phyloP scores from a whole-genome alignment of 2,329 filamentous ascomycete species.

The Claviceps sp. region DNA sequence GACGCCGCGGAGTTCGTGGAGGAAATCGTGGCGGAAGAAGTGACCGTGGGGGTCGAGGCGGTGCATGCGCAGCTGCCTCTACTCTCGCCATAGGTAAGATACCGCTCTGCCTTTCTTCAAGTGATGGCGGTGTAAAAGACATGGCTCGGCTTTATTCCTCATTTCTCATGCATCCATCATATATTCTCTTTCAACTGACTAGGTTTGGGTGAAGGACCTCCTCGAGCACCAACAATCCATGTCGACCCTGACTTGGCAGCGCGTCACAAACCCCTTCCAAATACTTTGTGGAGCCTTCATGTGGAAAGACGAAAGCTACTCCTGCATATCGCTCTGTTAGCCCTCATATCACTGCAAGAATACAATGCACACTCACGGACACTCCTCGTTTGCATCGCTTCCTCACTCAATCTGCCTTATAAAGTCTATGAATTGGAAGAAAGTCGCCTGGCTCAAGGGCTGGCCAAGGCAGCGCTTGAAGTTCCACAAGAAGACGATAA shows the following conservation, averaged over 20 bases:
- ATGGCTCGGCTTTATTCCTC: neutral
- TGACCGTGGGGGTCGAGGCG: constrained; percentile 20
- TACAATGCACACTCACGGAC: constrained; percentile 64
- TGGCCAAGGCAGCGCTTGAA: constrained; percentile 59
- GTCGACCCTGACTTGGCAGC: constrained; percentile 33
- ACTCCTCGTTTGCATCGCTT: constrained; percentile 55
- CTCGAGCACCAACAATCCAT: constrained; percentile 27
- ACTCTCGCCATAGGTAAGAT: constrained; percentile 24
- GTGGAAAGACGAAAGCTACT: constrained; percentile 52
- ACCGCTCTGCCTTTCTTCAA: neutral
- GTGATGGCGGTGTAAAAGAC: neutral
- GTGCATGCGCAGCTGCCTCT: constrained; percentile 12
- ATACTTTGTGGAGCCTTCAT: constrained; percentile 44
- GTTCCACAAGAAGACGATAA: constrained; percentile 17
- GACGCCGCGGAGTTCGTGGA: constrained; percentile 15
- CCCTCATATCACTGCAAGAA: constrained; percentile 63
- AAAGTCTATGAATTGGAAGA: constrained; percentile 58
- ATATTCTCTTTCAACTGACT: neutral
- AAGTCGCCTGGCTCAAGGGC: constrained; percentile 56
- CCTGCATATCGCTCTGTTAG: constrained; percentile 57
- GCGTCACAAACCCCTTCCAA: constrained; percentile 46
- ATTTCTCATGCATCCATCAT: neutral
- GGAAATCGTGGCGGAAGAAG: constrained; percentile 14
- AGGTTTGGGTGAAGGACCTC: constrained; percentile 15
- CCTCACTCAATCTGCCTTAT: constrained; percentile 55